phyloP scores from a whole-genome alignment of 2,329 filamentous ascomycete species.

The Tolypocladium pustulatum region DNA sequence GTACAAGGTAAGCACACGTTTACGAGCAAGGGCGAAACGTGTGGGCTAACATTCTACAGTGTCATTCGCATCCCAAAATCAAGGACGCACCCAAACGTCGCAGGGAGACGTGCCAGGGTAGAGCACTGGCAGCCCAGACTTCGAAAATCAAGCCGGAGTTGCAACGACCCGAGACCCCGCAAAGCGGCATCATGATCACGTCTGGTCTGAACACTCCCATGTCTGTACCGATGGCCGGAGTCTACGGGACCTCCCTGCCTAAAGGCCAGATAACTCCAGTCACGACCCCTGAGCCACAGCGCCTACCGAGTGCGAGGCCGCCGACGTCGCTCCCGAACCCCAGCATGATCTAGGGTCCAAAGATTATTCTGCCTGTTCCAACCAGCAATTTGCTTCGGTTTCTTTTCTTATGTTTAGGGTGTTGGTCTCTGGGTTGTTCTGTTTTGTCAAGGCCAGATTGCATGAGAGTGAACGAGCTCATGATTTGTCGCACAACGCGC shows the following conservation, averaged over 20 bases:
- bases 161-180: constrained; percentile 21
- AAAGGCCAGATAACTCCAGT: neutral
- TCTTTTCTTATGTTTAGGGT: neutral
- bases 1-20: constrained; percentile 55
- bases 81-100: constrained; percentile 61
- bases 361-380: too few relatives aligned
- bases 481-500: neutral
- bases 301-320: neutral
- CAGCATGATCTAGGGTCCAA: neutral
- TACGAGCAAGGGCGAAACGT: neutral
- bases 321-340: neutral
- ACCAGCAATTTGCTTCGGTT: neutral
- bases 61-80: constrained; percentile 61
- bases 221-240: neutral
- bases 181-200: constrained; percentile 8
- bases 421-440: too few relatives aligned
- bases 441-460: neutral
- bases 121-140: constrained; percentile 28
- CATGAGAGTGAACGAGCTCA: neutral
- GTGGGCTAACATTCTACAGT: constrained; percentile 30
- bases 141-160: constrained; percentile 36
- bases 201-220: constrained; percentile 7
- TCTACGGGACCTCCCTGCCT: neutral
- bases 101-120: constrained; percentile 42
- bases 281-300: neutral